Evolutionary conservation across 305 asterid species (phyloP), one percentile per base, ranked within the genome.

Genomic region (Fraxinus nigra): DNA sequence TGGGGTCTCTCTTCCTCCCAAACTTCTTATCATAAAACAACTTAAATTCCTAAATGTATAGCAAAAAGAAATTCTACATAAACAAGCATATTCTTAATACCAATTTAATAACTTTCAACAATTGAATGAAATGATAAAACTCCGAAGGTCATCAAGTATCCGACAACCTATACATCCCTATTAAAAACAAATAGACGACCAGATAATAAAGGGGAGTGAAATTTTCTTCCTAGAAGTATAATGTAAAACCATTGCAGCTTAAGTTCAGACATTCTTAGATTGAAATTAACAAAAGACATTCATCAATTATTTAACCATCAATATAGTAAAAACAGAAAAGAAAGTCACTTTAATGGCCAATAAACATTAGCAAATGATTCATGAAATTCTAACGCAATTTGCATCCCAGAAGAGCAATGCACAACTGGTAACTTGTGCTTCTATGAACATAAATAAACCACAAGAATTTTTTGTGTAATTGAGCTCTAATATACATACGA

Each of bases 21-120:
- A 94, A 92, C 95, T 95, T 92, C 59, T 87, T 84, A 85, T 95
- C 99, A 88, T 95, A 95, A 83, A 83, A 91, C 86, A 90, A 87
- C 93, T 95, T 94, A 87, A 95, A 95, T 85, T 95, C 98, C 99
- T 95, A 90, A 79, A 89, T 85, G 82, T 78, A 80, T 86, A 85
- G 78, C 18, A 77, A 81, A 81, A 81, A 82, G 79, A 79, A 87
- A 79, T 67, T 46, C 87, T 73, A 82, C 46, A 77, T 86, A 85
- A 90, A 84, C 85, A 81, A 75, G 38, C 82, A 83, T 82, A 80
- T 79, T 81, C 80, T 70, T 83, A 56, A 51, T 32, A 56, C 81
- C 65, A 16, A 80, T 32, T 26, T 65, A 77, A 74, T 80, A 72
- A 79, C 76, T 56, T 76, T 79, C 61, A 75, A 61, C 11, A 54